Evolutionary conservation across 306 rosid genomes (phyloP), one percentile per base, ranked within the genome.

Genomic region (Ormosia semicastrata): DNA sequence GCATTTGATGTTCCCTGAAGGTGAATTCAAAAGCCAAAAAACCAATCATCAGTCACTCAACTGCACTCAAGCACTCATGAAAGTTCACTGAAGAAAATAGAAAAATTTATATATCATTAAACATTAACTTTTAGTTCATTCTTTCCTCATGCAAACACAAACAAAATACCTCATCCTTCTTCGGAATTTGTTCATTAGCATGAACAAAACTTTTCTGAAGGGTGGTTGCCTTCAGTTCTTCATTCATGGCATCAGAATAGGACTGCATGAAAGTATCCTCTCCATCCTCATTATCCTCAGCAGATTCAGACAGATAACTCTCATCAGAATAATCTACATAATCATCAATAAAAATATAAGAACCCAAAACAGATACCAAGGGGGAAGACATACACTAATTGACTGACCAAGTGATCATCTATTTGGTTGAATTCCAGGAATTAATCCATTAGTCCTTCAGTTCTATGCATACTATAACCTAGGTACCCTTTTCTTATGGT

Each of bases 171-270:
- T 93, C 93, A 73, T 88, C 87, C 75, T 83, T 89, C 88, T 86
- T 86, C 47, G 97, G 82, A 46, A 86, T 82, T 82, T 92, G 90
- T 83, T 89, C 97, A 36, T 87, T 82, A 53, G 97, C 98, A 84
- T 91, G 90, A 78, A 89, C 88, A 88, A 95, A 95, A 85, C 94
- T 95, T 86, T 86, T 93, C 75, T 86, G 56, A 44, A 95, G 92
- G n/a, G 93, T 87, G 7, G 97, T 88, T 66, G 84, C 78, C 89
- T 90, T 92, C 57, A 95, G 78, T 73, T 95, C 88, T 71, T 89
- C 87, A 78, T 85, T 90, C 89, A 95, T 82, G 53, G 85, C 93
- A 77, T 91, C 94, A 74, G 94, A 85, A 85, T 95, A 95, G 76
- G 94, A 87, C 68, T 39, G 91, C 91, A 78, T 79, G 89, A 95